Evolutionary conservation across 2,329 filamentous ascomycete species (phyloP).

Genomic region (Bipolaris gigantea): DNA sequence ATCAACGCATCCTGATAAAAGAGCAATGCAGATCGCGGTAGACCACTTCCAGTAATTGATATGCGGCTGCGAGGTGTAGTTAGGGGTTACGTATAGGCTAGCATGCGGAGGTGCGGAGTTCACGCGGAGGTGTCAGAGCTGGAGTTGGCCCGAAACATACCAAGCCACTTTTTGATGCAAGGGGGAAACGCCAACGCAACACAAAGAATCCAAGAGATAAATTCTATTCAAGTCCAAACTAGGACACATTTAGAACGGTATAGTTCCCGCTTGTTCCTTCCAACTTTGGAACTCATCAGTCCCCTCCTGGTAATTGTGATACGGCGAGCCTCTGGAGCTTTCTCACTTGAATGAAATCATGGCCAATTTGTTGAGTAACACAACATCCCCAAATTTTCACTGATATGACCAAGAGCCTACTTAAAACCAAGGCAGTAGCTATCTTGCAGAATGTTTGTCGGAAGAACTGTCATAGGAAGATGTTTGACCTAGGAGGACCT

Average conservation of each 20-base stretch:
- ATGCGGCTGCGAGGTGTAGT: slow-evolving; percentile 6
- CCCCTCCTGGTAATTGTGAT: not conserved
- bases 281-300: not conserved
- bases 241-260: slow-evolving; percentile 9
- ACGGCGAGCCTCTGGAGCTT: slow-evolving; percentile 1
- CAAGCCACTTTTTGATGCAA: slow-evolving; percentile 33
- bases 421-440: not conserved
- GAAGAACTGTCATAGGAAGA: not conserved
- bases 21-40: not conserved
- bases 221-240: slow-evolving; percentile 33
- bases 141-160: slow-evolving; percentile 32
- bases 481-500: not conserved
- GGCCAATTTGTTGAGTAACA: slow-evolving; percentile 1
- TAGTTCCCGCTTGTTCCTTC: not conserved
- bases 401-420: slow-evolving; percentile 1
- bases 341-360: not conserved
- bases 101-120: slow-evolving; percentile 26
- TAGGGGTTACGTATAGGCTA: slow-evolving; percentile 4
- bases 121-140: slow-evolving; percentile 32
- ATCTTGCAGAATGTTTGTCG: not conserved
- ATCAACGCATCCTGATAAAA: slow-evolving; percentile 22
- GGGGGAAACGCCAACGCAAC: slow-evolving; percentile 14
- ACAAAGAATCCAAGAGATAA: slow-evolving; percentile 28
- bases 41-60: not conserved
- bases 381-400: not conserved